A percentile compares a stretch with the other conserved stretches of the same genome.
Evolutionary conservation across 129 eudicot species (phyloP).

Genomic region (Saussurea involucrata): DNA sequence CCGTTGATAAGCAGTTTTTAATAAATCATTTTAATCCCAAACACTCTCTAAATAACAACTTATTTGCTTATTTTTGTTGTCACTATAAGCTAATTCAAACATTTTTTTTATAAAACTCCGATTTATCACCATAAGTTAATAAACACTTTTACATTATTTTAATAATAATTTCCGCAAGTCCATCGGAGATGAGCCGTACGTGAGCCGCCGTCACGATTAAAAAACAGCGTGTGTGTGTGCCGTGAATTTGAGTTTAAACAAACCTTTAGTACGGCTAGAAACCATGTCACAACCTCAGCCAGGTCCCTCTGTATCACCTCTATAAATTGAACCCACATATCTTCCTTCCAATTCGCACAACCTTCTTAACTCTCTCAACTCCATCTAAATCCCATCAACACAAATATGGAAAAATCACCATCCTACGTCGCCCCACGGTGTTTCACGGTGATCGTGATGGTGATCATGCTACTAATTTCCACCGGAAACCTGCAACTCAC

Average conservation of each 20-base stretch:
- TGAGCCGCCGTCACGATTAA: neutral
- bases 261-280: neutral
- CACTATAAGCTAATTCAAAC: too few relatives aligned
- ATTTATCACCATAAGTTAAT: too few relatives aligned
- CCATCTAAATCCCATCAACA: neutral
- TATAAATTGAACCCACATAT: neutral
- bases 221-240: neutral
- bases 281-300: neutral
- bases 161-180: neutral
- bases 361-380: neutral
- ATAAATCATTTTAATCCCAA: too few relatives aligned
- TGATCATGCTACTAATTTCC: neutral
- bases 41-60: too few relatives aligned
- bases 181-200: neutral
- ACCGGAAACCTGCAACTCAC: neutral
- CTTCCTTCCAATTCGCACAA: neutral
- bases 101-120: too few relatives aligned
- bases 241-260: neutral
- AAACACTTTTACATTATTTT: neutral
- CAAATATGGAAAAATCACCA: neutral
- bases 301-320: neutral
- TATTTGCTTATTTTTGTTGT: too few relatives aligned
- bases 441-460: neutral
- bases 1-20: too few relatives aligned
- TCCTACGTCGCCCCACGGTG: neutral